Conservation (phyloP, 306 rosid species). For the Chamaecrista fasciculata region DNA sequence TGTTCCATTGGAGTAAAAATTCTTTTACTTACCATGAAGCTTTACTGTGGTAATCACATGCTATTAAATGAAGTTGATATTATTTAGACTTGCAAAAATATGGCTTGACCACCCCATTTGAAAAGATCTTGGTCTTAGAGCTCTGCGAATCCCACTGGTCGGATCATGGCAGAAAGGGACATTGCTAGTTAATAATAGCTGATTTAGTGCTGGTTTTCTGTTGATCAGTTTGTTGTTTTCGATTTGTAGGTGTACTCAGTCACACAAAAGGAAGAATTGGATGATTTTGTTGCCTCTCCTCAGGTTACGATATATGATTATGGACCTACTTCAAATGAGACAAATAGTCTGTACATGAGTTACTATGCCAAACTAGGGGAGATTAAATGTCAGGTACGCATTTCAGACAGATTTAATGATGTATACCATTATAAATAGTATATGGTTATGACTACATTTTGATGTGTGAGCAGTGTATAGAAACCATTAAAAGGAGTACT, state of each 20-base stretch:
- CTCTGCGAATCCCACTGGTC: slow-evolving; percentile 1
- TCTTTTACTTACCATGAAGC: neutral
- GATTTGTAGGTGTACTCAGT: slow-evolving; percentile 71
- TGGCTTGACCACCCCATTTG: neutral
- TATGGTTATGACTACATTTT: slow-evolving; percentile 30
- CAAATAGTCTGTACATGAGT: slow-evolving; percentile 32
- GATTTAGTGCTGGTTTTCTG: slow-evolving; percentile 14
- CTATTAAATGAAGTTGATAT: neutral
- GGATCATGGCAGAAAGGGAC: neutral
- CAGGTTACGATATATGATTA: slow-evolving; percentile 43
- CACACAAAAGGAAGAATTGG: slow-evolving; percentile 51
- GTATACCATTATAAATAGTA: slow-evolving; percentile 25
- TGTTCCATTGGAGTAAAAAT: neutral
- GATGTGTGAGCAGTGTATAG: slow-evolving; percentile 56
- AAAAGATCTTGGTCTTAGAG: neutral
- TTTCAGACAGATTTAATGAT: slow-evolving; percentile 28
- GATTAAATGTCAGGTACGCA: slow-evolving; percentile 64
- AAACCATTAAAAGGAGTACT: slow-evolving; percentile 41
- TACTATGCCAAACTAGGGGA: slow-evolving; percentile 45
- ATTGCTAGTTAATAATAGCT: slow-evolving; percentile 22
- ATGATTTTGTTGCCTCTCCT: slow-evolving; percentile 63
- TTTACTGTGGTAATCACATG: neutral
- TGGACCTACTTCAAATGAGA: slow-evolving; percentile 39
- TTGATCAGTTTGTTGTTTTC: slow-evolving; percentile 12
- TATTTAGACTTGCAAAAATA: slow-evolving; percentile 9